Evolutionary conservation across 257 asterid genomes (phyloP), one percentile per base, ranked within the genome.

Genomic region (Rhazya stricta): DNA sequence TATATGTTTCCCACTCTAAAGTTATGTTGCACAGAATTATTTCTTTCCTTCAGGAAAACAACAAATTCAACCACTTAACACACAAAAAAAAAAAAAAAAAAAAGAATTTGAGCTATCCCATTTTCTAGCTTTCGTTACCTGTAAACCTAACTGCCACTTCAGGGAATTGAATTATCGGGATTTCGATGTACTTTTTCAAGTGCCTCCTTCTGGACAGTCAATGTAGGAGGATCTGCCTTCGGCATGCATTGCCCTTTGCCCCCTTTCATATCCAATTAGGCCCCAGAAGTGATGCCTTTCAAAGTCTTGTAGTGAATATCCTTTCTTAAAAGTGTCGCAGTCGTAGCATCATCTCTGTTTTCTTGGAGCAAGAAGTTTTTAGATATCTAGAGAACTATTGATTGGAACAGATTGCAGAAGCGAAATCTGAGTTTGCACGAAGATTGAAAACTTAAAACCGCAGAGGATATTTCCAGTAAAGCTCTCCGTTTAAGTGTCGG

Each of bases 131-230:
- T 48, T 50, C 12, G 23, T n/a, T 71, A 46, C 51, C n/a, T 29
- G 12, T 63, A 41, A 75, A 18, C 62, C 30, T 12, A 60, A 16
- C 51, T 57, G 72, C 13, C 53, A 5, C n/a, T 66, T 69, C 1
- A 60, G 65, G 65, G 29, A 50, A 51, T 21, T 36, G 9, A n/a
- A 6, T 67, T 60, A 18, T 68, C 5, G 46, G 62, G 69, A 42
- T 25, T n/a, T 34, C 19, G 41, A 50, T 74, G 66, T 63, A 65
- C 23, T 29, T 79, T 58, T 30, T 42, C 45, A 60, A 56, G 57
- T n/a, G 58, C 53, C 62, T 21, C 4, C 25, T 56, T 32, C n/a
- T 21, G 51, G 41, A n/a, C 15, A 8, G 69, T 60, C 42, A n/a
- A 25, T 48, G n/a, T 58, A 39, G 25, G 4, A 43, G 58, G 50